These are phyloP conservation scores for Xylaria polymorpha DNA, from an alignment of 2,329 filamentous ascomycete genomes.

Conservation along the genomic window DNA sequence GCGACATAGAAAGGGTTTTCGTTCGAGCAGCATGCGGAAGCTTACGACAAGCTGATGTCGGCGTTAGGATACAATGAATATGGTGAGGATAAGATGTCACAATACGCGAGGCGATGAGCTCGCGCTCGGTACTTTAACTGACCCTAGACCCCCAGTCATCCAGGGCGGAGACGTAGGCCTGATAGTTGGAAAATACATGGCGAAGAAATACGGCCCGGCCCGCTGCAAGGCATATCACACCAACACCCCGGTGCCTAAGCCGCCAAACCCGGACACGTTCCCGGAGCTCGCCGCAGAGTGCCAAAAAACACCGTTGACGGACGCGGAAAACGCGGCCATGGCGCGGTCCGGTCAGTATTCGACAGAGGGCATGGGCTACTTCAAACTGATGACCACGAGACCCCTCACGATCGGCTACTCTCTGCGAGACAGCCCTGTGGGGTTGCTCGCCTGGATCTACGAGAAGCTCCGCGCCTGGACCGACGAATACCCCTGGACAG, in stretches of 20 bases:
- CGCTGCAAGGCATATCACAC: constrained; percentile 26
- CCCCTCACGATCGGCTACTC: constrained; percentile 24
- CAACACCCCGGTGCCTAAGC: not conserved
- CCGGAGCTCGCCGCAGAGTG: constrained; percentile 19
- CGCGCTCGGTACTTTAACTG: not conserved
- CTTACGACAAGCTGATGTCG: constrained; percentile 30
- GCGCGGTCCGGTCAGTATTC: constrained; percentile 4
- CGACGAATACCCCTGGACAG: constrained; percentile 28
- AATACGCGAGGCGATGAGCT: not conserved
- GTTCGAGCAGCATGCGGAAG: constrained; percentile 29
- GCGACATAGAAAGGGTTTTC: constrained; percentile 10
- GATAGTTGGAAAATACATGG: constrained; percentile 9
- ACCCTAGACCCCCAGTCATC: constrained; percentile 10
- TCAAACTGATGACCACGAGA: constrained; percentile 2
- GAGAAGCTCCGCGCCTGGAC: constrained; percentile 27
- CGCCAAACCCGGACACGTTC: not conserved
- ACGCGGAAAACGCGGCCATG: not conserved
- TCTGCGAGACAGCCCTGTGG: constrained; percentile 26
- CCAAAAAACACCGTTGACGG: constrained; percentile 11
- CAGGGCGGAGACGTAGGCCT: constrained; percentile 28
- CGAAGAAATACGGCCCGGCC: constrained; percentile 21
- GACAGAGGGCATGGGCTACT: constrained; percentile 25
- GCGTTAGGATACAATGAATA: constrained; percentile 28
- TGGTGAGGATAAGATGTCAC: not conserved
- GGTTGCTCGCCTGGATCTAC: constrained; percentile 29